Evolutionary conservation across 306 rosid species (phyloP), one percentile per base, ranked within the genome.

Genomic region (Hippophae gyantsensis): DNA sequence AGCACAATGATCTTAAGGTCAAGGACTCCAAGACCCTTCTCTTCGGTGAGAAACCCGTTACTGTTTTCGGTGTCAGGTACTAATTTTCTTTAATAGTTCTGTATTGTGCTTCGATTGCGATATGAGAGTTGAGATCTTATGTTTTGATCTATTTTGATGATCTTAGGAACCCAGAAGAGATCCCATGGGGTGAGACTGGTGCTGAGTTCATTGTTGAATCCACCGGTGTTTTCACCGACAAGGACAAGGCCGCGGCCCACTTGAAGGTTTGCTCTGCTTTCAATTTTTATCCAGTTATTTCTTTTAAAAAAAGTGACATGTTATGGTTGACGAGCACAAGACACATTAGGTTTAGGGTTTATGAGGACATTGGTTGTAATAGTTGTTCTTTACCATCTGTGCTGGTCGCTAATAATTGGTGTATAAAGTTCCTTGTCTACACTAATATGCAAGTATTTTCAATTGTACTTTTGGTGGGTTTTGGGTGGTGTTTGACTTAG

Each of bases 21-120:
- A 73, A 92, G 72, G 98, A 92, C 74, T 62, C 79, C 27, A 88
- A 87, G 61, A 92, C 98, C 59, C 96, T 92, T 74, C 93, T 90
- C 78, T 87, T 90, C 53, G 98, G 96, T 42, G 80, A 79, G 61
- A 90, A 78, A 74, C 9, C 84, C 18, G 98, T 92, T 65, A 5
- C 89, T 8, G 83, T 92, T 68, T 92, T 87, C 5, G 96, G 96
- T 8, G 0, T 61, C 67, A 92, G 95, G 98, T 92, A 52, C 6
- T 3, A 18, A 18, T 56, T 41, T 42, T 10, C 0, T 25, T 42
- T 9, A 26, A 10, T 23, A 2, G 18, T 32, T 44, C 12, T 54
- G 42, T 1, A 6, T 50, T 42, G 57, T 41, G 53, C 8, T 55
- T 45, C 23, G 51, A 6, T 26, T 48, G 18, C 13, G 5, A 32